Evolutionary conservation across 2,329 filamentous ascomycete species (phyloP), one percentile per base, ranked within the genome.

Genomic region (Sporothrix protearum): DNA sequence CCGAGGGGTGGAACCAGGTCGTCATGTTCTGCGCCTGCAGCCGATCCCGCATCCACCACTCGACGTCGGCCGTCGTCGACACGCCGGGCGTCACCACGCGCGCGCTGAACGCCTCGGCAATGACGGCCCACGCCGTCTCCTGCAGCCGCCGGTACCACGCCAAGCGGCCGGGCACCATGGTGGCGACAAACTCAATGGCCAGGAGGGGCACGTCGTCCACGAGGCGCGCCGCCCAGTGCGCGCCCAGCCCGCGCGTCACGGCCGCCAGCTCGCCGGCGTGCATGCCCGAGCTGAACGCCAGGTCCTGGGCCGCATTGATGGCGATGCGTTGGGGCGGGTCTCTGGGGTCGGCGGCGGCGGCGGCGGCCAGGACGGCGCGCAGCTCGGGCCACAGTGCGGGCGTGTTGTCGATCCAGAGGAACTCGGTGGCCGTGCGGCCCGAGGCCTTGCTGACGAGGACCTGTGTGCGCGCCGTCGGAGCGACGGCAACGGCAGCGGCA

Each of bases 21-120:
- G 82, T 83, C 77, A 85, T 85, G 76, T 86, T 85, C 70, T 84
- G 78, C 39, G 80, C 78, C 76, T 84, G 82, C 28, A 85, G 80
- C 74, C 80, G 81, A 51, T 84, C 83, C n/a, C 83, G 79, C 77
- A 85, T 79, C 83, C 83, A 85, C 84, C 84, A 86, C 74, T 84
- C 83, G 2, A 86, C 78, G 71, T 85, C 84, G 77, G 69, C 59
- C 53, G 82, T 82, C 2, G 81, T 85, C 25, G 83, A 84, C 63
- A 74, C 72, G 0, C 82, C 83, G 0, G 84, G 83, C 22, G 74
- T 75, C 67, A 86, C 81, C 5, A 83, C 79, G 68, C 74, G 85
- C 77, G 88, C 91, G 47, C 86, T 85, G 72, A 89, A 84, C 39
- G 94, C 86, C 76, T 88, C 90, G 75, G 91, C 86, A 77, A 96